phyloP scores from a whole-genome alignment of 495 filamentous ascomycete genomes.

The Tirmania nivea region DNA sequence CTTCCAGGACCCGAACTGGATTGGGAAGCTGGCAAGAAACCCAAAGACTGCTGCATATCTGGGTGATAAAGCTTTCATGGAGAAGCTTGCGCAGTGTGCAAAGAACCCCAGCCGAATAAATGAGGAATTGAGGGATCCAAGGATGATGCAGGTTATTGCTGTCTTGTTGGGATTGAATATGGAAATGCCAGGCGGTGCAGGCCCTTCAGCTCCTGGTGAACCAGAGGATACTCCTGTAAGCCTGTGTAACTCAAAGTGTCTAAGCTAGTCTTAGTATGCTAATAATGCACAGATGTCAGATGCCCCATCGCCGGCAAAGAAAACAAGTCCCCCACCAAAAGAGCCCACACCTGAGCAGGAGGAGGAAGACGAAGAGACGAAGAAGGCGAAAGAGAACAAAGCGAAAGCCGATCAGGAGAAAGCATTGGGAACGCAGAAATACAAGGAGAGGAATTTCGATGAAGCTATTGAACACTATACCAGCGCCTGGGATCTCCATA shows the following conservation, averaged over 20 bases:
- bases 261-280: conserved; percentile 19
- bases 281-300: conserved; percentile 70
- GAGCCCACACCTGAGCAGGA: conserved; percentile 40
- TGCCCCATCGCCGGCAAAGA: conserved; percentile 25
- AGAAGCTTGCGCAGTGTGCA: conserved; percentile 58
- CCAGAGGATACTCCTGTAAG: conserved; percentile 25
- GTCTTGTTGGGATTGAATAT: conserved; percentile 88
- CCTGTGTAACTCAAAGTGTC: not conserved
- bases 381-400: conserved; percentile 71
- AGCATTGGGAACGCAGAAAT: conserved; percentile 76
- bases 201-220: conserved; percentile 24
- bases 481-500: conserved; percentile 84
- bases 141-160: conserved; percentile 84
- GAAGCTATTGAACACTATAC: conserved; percentile 84
- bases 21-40: conserved; percentile 77
- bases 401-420: conserved; percentile 88
- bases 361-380: conserved; percentile 54
- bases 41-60: conserved; percentile 77
- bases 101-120: conserved; percentile 62
- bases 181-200: conserved; percentile 42
- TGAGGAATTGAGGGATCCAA: conserved; percentile 62
- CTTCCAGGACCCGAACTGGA: conserved; percentile 77
- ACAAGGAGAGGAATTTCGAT: conserved; percentile 96
- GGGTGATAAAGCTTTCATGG: conserved; percentile 74
- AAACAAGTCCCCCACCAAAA: conserved; percentile 26